Percentiles rank a stretch among this genome's conserved stretches.
These are phyloP conservation scores for Thymus quinquecostatus DNA, from an alignment of 257 asterid species.

Conservation along the genomic window DNA sequence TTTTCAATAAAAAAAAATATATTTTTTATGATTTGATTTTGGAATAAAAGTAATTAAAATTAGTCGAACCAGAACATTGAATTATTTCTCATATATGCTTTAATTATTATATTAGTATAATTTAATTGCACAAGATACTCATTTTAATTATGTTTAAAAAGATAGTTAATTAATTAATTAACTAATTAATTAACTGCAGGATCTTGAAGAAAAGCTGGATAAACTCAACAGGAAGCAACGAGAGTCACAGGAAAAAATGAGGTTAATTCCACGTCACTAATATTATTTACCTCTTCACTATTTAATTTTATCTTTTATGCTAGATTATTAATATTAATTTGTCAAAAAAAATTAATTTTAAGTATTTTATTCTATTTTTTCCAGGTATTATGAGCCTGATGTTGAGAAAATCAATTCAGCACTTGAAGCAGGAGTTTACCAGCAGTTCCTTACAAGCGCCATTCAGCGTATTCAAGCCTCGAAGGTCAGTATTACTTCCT, in stretches of 20 bases:
- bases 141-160: not conserved
- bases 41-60: no score
- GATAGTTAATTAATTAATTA: no score
- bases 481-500: slow-evolving; percentile 34
- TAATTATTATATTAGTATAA: no score
- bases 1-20: not conserved
- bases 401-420: slow-evolving; percentile 48
- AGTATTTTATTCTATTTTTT: not conserved
- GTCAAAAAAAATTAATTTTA: not conserved
- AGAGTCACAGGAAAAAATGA: slow-evolving; percentile 54
- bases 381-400: slow-evolving; percentile 55
- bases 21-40: not conserved
- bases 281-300: not conserved
- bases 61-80: not conserved
- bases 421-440: slow-evolving; percentile 58
- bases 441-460: slow-evolving; percentile 55
- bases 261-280: slow-evolving; percentile 34
- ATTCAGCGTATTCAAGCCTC: slow-evolving; percentile 45
- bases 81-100: no score
- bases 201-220: slow-evolving; percentile 57
- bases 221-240: slow-evolving; percentile 46
- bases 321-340: not conserved
- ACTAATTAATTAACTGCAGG: slow-evolving; percentile 31
- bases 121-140: not conserved
- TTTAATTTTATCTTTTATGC: not conserved